Conservation (phyloP, 441 rosid genomes). For the Corymbia citriodora region DNA sequence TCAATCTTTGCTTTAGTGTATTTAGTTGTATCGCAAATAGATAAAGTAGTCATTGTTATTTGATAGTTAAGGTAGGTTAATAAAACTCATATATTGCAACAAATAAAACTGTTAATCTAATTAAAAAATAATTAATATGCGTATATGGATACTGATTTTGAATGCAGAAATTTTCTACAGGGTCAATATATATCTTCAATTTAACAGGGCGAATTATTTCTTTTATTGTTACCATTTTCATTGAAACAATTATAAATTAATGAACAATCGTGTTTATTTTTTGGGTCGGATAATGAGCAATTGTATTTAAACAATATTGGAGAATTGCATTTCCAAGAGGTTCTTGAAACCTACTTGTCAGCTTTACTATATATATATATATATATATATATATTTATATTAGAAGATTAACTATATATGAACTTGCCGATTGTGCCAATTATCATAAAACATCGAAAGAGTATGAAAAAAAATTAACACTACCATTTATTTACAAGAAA, state of each 20-base stretch:
- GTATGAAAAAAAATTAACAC: too few species aligned
- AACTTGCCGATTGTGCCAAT: too few species aligned
- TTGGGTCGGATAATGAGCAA: too few species aligned
- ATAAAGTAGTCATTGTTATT: background rate
- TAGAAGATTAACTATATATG: too few species aligned
- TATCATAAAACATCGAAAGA: too few species aligned
- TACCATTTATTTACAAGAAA: too few species aligned
- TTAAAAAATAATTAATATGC: background rate
- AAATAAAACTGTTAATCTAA: background rate
- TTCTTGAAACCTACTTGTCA: background rate
- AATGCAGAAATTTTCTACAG: background rate
- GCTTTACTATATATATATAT: too few species aligned
- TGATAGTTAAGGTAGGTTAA: background rate
- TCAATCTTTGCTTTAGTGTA: background rate
- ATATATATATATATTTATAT: too few species aligned
- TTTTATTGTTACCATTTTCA: background rate
- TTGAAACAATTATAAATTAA: background rate
- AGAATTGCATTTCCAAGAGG: background rate
- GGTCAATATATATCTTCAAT: background rate
- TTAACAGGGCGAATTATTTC: background rate
- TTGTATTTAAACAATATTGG: background rate
- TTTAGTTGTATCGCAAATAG: background rate
- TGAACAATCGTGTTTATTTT: too few species aligned
- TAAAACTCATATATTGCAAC: background rate
- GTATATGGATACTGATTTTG: background rate